These are phyloP conservation scores for Hortiboletus rubellus DNA, from an alignment of 1,284 basidiomycete species.

Conservation along the genomic window DNA sequence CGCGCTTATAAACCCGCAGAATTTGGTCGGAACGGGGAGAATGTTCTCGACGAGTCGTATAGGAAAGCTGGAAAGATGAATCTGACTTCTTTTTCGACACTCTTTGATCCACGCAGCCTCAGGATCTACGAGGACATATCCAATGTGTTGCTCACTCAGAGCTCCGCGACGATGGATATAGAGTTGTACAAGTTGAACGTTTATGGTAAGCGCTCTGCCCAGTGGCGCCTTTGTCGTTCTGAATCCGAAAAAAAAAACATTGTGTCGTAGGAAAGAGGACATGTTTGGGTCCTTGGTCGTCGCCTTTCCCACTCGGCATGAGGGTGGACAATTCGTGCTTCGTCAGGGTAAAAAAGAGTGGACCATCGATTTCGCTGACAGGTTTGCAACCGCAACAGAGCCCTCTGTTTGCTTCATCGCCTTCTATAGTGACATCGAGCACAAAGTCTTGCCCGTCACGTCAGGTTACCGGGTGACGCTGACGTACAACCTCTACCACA, in stretches of 20 bases:
- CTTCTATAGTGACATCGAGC: slow-evolving; percentile 42
- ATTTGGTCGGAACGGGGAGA: slow-evolving; percentile 1
- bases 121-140: slow-evolving; percentile 13
- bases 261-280: slow-evolving; percentile 18
- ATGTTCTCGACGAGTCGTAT: slow-evolving; percentile 20
- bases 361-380: slow-evolving; percentile 24
- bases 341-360: slow-evolving; percentile 30
- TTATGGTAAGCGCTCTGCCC: slow-evolving; percentile 27
- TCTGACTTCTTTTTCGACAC: slow-evolving; percentile 23
- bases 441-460: slow-evolving; percentile 41
- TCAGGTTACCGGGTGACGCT: slow-evolving; percentile 33
- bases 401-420: slow-evolving; percentile 31
- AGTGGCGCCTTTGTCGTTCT: slow-evolving; percentile 18
- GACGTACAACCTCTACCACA: slow-evolving; percentile 39
- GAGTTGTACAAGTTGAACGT: slow-evolving; percentile 40
- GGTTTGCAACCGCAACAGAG: background rate
- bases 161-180: slow-evolving; percentile 41
- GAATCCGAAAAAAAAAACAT: background rate
- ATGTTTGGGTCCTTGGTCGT: slow-evolving; percentile 39
- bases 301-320: slow-evolving; percentile 28
- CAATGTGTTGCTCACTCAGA: slow-evolving; percentile 32
- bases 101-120: slow-evolving; percentile 23
- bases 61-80: slow-evolving; percentile 38
- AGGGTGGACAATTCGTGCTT: slow-evolving; percentile 40
- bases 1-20: slow-evolving; percentile 7